Percentiles rank a stretch among this genome's conserved stretches.
Conservation (phyloP, 164 flowering plant species). For the Stephania cephalantha region DNA sequence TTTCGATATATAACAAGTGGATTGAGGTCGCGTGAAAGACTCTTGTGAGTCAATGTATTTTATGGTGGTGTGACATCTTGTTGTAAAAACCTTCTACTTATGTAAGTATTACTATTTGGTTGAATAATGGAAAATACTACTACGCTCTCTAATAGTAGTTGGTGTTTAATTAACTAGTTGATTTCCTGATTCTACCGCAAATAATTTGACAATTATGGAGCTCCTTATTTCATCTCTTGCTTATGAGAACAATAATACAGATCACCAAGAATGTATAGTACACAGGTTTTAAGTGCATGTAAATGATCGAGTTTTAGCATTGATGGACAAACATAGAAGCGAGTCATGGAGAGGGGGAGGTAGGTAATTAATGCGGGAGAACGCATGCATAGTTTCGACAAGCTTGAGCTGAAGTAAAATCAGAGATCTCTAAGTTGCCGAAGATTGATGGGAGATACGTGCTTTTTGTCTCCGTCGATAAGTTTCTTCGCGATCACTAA, state of each 20-base stretch:
- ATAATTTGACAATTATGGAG: no score
- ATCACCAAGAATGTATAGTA: background rate
- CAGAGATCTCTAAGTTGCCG: constrained; percentile 58
- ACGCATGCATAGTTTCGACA: background rate
- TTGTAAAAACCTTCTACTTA: no score
- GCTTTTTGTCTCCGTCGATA: constrained; percentile 51
- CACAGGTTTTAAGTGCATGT: background rate
- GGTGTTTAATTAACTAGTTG: no score
- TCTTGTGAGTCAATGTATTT: no score
- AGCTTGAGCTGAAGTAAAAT: background rate
- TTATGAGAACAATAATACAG: background rate
- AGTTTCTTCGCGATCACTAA: constrained; percentile 71
- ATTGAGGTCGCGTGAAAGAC: no score
- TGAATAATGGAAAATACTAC: no score
- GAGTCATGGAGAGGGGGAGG: background rate
- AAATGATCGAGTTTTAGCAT: background rate
- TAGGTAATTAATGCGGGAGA: background rate
- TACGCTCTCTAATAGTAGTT: no score
- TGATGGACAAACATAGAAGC: background rate
- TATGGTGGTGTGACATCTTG: no score
- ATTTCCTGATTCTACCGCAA: no score
- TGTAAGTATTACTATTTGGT: no score
- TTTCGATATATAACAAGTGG: no score
- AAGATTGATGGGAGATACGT: constrained; percentile 72
- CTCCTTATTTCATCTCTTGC: background rate